Evolutionary conservation across 345 rosid genomes (phyloP).

Genomic region (Clarkia xantiana): DNA sequence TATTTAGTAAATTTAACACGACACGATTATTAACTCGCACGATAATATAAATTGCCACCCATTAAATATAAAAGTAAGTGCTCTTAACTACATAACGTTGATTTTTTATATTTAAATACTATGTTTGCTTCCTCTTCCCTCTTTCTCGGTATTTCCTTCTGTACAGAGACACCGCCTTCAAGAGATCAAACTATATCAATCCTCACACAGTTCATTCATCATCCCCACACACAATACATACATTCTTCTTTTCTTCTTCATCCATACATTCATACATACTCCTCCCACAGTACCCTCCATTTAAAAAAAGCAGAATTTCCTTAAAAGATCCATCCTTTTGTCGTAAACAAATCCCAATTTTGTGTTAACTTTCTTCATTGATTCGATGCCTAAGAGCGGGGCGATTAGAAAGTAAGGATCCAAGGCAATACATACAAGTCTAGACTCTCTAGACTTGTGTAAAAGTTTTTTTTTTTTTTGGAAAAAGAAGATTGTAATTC

Average conservation of each 20-base stretch:
- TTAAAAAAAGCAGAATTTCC: not conserved
- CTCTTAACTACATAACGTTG: no score
- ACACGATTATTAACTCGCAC: no score
- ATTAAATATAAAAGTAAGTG: no score
- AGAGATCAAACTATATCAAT: no score
- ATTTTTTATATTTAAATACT: no score
- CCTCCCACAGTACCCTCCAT: not conserved
- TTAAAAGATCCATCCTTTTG: not conserved
- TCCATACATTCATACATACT: not conserved
- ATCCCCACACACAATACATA: no score
- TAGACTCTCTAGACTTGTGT: not conserved
- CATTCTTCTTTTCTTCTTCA: not conserved
- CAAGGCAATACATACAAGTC: slow-evolving; percentile 16
- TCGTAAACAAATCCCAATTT: slow-evolving; percentile 5
- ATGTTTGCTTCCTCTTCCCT: not conserved
- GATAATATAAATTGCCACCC: no score
- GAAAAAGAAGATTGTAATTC: not conserved
- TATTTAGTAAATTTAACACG: no score
- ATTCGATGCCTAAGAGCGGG: slow-evolving; percentile 3
- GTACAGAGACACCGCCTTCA: no score
- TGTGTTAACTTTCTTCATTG: slow-evolving; percentile 4
- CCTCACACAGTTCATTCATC: no score
- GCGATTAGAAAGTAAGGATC: slow-evolving; percentile 28
- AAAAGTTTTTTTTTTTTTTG: no score
- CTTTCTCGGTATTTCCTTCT: no score